Base-by-base conservation (phyloP, 1,284 basidiomycete species). In the Somion occarium region DNA sequence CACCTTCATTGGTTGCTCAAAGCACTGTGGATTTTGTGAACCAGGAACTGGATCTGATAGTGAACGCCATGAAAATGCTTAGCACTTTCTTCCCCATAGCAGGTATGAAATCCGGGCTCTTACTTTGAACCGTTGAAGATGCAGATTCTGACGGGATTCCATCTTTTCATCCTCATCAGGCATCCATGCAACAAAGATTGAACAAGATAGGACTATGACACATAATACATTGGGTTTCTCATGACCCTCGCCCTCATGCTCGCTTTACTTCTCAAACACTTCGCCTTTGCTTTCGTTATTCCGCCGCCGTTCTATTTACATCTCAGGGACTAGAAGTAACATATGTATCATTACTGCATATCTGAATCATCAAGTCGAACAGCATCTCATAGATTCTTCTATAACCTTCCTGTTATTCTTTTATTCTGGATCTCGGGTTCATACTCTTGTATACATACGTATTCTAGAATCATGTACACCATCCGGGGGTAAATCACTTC, bases 11-110 rank as follows among this genome's bases (percentile, higher is more conserved):
- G 52, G 42, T 45, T 50, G 51, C 56, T 44, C 46, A 18, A 49
- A 41, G 25, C 49, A 46, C 61, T 7, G 47, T 61, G 13, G 56
- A 54, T 11, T 53, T 61, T 26, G 58, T 69, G 11, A 64, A 66
- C 53, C 61, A 65, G 49, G 68, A 71, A 46, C 53, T 70, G 7
- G 60, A 65, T 52, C 55, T 64, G 5, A 57, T 73, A 23, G 49
- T 70, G 37, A 57, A 55, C 20, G 67, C 70, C 15, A 62, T 72
- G 63, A 64, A 59, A 49, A 60, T 61, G n/a, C 58, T 73, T n/a
- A 64, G 67, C 38, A 56, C 56, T 3, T 63, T 66, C 48, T 69
- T 70, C 54, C 69, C 71, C 15, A 54, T 69, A 25, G 66, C 70
- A 43, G 63, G 70, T 69, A 52, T 38, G 61, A 53, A 12, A n/a